phyloP scores from a whole-genome alignment of 2,329 filamentous ascomycete genomes.

The Fusarium nisikadoi region DNA sequence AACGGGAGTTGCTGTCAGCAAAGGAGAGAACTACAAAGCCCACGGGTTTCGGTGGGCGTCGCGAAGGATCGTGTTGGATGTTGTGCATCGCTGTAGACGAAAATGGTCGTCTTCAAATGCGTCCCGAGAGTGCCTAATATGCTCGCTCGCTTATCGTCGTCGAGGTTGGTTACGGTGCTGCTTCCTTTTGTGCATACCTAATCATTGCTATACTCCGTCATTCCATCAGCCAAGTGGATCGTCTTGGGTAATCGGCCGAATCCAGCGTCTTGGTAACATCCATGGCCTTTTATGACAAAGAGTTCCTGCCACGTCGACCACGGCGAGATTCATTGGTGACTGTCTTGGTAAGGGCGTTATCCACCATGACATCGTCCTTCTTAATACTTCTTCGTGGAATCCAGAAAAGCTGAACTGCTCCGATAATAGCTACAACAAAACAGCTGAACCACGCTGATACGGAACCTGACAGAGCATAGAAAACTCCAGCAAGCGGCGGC shows the following conservation, averaged over 20 bases:
- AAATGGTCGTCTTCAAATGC: background rate
- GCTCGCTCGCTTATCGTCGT: background rate
- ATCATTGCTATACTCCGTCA: background rate
- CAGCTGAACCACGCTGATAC: constrained; percentile 56
- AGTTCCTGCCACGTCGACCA: constrained; percentile 21
- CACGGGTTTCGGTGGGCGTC: background rate
- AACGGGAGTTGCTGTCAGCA: background rate
- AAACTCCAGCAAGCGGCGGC: constrained; percentile 73
- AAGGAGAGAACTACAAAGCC: background rate
- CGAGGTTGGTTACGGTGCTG: background rate
- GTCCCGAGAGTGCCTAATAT: background rate
- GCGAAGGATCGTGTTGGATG: background rate
- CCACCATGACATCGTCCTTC: constrained; percentile 24
- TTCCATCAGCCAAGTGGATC: no score
- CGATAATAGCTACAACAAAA: constrained; percentile 39
- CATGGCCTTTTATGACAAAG: background rate
- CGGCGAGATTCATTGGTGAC: constrained; percentile 29
- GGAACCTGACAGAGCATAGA: constrained; percentile 70
- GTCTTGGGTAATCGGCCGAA: no score
- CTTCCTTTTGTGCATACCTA: background rate
- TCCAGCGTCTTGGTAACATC: no score
- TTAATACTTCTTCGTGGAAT: constrained; percentile 25
- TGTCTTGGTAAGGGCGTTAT: constrained; percentile 31
- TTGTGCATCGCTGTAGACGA: background rate
- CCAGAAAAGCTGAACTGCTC: constrained; percentile 37